A percentile compares a stretch with the other conserved stretches of the same genome.
Evolutionary conservation across 2,329 filamentous ascomycete genomes (phyloP).

Genomic region (Aschersonia sp.): DNA sequence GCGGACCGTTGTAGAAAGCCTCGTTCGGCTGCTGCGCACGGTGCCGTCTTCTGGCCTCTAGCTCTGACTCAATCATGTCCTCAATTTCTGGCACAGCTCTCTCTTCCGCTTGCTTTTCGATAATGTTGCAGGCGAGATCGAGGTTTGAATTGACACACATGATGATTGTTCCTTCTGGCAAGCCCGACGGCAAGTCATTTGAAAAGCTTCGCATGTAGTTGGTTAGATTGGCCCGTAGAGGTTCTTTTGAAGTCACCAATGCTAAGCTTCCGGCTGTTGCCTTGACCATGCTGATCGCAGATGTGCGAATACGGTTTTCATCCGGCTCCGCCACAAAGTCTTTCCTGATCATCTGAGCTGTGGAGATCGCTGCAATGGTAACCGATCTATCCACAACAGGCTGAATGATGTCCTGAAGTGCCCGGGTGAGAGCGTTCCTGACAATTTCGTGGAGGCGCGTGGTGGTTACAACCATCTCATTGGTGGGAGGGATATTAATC

Average conservation of each 20-base stretch:
- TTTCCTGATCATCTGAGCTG: conserved; percentile 87
- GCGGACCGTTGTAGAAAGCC: conserved; percentile 64
- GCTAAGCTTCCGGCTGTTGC: conserved; percentile 86
- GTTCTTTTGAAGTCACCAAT: conserved; percentile 96
- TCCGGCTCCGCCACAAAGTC: conserved; percentile 91
- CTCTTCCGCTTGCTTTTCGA: conserved; percentile 90
- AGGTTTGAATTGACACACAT: conserved; percentile 99
- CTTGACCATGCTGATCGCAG: conserved; percentile 89
- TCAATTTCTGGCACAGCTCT: conserved; percentile 90
- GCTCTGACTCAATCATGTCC: conserved; percentile 70
- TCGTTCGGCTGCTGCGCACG: conserved; percentile 63
- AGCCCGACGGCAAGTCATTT: conserved; percentile 56
- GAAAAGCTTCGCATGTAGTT: conserved; percentile 79
- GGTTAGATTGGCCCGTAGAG: conserved; percentile 86
- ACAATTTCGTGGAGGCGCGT: conserved; percentile 62
- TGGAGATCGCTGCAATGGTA: conserved; percentile 94
- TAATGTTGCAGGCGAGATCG: conserved; percentile 81
- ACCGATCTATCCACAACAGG: conserved; percentile 95
- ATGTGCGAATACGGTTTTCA: conserved; percentile 70
- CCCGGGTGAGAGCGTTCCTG: conserved; percentile 70
- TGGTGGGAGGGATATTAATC: conserved; percentile 67
- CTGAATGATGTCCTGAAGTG: conserved; percentile 90
- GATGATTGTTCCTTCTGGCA: conserved; percentile 88
- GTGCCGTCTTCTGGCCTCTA: conserved; percentile 66
- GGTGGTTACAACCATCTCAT: conserved; percentile 63